These are phyloP conservation scores for Eucalyptus victrix DNA, from an alignment of 345 rosid genomes.

Conservation along the genomic window DNA sequence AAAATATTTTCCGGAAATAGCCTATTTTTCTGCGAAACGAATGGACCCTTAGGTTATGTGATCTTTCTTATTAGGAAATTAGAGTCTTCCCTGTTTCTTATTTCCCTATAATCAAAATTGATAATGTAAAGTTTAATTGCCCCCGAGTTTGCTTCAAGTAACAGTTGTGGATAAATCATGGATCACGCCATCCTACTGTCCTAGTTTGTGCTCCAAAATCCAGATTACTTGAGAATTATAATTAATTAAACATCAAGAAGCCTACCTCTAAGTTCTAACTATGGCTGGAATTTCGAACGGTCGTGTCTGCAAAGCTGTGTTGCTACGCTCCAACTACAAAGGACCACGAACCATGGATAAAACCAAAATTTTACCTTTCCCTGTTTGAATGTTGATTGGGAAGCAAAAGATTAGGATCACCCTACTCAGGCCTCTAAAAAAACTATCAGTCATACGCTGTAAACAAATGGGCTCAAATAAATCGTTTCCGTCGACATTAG, in stretches of 20 bases:
- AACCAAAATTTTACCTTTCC: background rate
- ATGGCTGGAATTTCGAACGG: background rate
- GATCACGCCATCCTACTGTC: slow-evolving; percentile 20
- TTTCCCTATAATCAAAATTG: background rate
- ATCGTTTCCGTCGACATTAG: background rate
- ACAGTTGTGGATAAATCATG: slow-evolving; percentile 11
- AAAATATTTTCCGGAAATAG: no score
- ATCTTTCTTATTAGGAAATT: background rate
- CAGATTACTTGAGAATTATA: background rate
- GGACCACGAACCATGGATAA: background rate
- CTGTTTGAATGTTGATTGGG: background rate
- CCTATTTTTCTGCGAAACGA: no score
- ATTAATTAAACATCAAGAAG: background rate
- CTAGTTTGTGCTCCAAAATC: slow-evolving; percentile 19
- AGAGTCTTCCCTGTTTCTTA: background rate
- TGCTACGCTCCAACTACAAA: background rate
- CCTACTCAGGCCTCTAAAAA: background rate
- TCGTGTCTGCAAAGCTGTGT: background rate
- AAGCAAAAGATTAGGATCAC: background rate
- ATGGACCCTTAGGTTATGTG: background rate
- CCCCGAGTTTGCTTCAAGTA: background rate
- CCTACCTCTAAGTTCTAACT: background rate
- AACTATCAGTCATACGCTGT: background rate
- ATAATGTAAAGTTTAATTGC: background rate
- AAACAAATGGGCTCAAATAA: background rate